Base-by-base conservation (phyloP, 2,329 filamentous ascomycete genomes). In the Harringtonia lauricola region DNA sequence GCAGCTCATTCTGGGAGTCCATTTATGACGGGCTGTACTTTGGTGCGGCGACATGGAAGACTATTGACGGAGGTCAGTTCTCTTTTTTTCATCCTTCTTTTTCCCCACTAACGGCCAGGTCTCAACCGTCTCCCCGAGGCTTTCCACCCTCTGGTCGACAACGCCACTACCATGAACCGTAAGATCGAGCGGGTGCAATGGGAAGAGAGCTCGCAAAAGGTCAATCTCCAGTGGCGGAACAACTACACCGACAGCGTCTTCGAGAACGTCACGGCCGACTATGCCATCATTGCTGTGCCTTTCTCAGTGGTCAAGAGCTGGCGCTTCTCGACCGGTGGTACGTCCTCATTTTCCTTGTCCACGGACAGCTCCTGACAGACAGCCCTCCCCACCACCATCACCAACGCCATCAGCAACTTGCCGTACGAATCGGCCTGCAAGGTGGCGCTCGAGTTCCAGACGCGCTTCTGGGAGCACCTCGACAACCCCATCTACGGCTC, bases 381-480 rank as follows among this genome's bases (percentile, higher is more conserved):
- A 5, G 54, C 36, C 6, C 57, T 72, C 8, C 59, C 61, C 4
- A 51, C 58, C 7, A 64, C 66, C 31, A 66, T 74, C 42, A 55
- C 53, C 43, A 64, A 68, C 48, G 71, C 71, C 13, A 73, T 75
- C 54, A 50, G 54, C n/a, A 62, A 64, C 28, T 50, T 74, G 40
- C 57, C 58, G 15, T 74, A 74, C 58, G 54, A 47, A 2, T 52
- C 58, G 0, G 65, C 68, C 36, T 76, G 72, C 64, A 75, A 75
- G 56, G 71, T 86, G 0, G 75, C 80, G 0, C 69, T 86, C 3
- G 79, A 82, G 57, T 86, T 82, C 64, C 65, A 72, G 45, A 76
- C 80, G 0, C 76, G 82, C 2, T 76, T 75, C 63, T 76, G 71
- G 72, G 71, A 75, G 53, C 64, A 68, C 34, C 61, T 60, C 39